Evolutionary conservation across 2,329 filamentous ascomycete species (phyloP).

Genomic region (Hypoxylon sp.): DNA sequence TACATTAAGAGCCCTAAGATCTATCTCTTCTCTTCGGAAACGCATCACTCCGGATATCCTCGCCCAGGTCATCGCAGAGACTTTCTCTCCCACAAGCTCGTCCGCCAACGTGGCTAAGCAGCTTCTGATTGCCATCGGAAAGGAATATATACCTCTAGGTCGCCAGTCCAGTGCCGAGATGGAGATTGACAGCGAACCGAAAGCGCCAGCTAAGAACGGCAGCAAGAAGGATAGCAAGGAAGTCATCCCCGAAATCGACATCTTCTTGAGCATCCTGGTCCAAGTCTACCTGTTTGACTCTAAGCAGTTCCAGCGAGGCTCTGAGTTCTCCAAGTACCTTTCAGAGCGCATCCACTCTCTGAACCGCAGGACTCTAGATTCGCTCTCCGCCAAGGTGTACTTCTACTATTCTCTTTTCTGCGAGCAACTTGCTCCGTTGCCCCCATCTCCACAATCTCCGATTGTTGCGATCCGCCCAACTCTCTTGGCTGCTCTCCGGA

Average conservation of each 20-base stretch:
- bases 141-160: conserved; percentile 74
- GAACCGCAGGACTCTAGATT: conserved; percentile 95
- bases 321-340: conserved; percentile 86
- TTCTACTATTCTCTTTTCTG: conserved; percentile 98
- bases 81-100: conserved; percentile 74
- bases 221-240: conserved; percentile 80
- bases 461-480: conserved; percentile 88
- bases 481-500: conserved; percentile 89
- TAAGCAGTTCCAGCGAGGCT: conserved; percentile 84
- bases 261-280: conserved; percentile 87
- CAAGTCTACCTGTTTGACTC: conserved; percentile 92
- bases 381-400: conserved; percentile 94
- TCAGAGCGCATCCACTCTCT: conserved; percentile 87
- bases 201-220: conserved; percentile 66
- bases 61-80: conserved; percentile 83
- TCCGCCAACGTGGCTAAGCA: conserved; percentile 77
- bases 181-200: conserved; percentile 78
- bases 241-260: conserved; percentile 86
- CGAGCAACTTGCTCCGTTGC: conserved; percentile 88
- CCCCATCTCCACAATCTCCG: conserved; percentile 89
- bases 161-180: conserved; percentile 74
- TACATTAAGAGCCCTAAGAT: conserved; percentile 91
- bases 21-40: conserved; percentile 96
- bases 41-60: conserved; percentile 86
- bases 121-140: conserved; percentile 78